Evolutionary conservation across 805 yeast species (phyloP).

Genomic region (Candida silvatica): DNA sequence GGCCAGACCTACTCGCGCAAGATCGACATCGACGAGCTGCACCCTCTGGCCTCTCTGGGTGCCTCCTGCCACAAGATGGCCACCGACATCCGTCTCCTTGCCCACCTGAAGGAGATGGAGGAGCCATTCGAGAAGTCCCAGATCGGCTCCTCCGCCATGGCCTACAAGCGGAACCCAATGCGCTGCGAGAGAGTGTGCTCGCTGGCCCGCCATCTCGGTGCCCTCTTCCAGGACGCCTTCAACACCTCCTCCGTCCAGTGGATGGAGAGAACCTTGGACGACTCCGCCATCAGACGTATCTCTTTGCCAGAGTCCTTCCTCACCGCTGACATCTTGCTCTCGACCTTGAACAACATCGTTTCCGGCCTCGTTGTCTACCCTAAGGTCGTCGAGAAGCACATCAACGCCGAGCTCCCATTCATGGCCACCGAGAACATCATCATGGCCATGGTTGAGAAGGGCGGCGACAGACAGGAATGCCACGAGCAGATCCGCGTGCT

Average conservation of each 20-base stretch:
- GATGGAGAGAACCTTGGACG: constrained; percentile 98
- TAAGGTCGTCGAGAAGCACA: constrained; percentile 96
- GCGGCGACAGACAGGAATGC: constrained; percentile 96
- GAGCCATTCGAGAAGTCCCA: constrained; percentile 99
- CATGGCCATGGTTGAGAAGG: constrained; percentile 99
- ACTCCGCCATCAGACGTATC: constrained; percentile 95
- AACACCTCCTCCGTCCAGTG: constrained; percentile 98
- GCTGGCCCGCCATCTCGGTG: constrained; percentile 91
- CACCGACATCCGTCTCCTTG: constrained; percentile 90
- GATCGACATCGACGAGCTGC: constrained; percentile 89
- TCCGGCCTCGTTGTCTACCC: constrained; percentile 97
- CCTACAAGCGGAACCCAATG: constrained; percentile 99
- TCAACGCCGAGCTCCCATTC: constrained; percentile 89
- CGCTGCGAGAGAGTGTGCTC: constrained; percentile 98
- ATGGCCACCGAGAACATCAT: constrained; percentile 99
- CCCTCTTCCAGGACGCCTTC: constrained; percentile 85
- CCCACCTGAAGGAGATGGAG: constrained; percentile 94
- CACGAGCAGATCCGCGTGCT: constrained; percentile 96
- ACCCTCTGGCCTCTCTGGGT: constrained; percentile 90
- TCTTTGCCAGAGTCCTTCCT: constrained; percentile 94
- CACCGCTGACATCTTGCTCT: constrained; percentile 87
- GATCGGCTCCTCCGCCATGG: constrained; percentile 98
- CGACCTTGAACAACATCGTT: constrained; percentile 85
- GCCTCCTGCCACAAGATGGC: constrained; percentile 97
- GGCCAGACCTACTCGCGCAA: constrained; percentile 99